These are phyloP conservation scores for Coniophora puteana DNA, from an alignment of 1,284 basidiomycete genomes.

Conservation along the genomic window DNA sequence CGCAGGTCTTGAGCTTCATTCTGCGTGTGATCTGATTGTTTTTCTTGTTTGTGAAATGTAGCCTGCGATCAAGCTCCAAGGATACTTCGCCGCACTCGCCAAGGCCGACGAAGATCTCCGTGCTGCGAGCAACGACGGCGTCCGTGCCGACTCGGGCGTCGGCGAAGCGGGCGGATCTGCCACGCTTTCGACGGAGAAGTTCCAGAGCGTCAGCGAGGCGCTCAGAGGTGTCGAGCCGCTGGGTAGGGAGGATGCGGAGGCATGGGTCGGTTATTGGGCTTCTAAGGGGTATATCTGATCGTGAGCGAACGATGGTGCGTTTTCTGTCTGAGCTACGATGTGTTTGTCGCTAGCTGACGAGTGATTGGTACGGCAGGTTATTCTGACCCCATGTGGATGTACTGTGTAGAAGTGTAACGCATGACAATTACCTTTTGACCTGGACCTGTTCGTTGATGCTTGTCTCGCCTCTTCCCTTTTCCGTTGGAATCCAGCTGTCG, in stretches of 20 bases:
- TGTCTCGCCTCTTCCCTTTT: too few relatives aligned
- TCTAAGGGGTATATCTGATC: conserved; percentile 16
- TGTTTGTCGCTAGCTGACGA: too few relatives aligned
- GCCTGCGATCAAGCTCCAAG: conserved; percentile 27
- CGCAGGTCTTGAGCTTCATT: neutral
- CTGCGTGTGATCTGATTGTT: neutral
- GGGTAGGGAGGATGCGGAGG: conserved; percentile 17
- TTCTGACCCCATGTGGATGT: too few relatives aligned
- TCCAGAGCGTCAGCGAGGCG: conserved; percentile 14
- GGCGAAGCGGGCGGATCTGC: conserved; percentile 14
- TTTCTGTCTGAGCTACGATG: too few relatives aligned
- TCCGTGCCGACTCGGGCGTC: neutral
- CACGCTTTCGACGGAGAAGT: conserved; percentile 16
- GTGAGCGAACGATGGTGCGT: too few relatives aligned
- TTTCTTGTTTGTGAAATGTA: conserved; percentile 4
- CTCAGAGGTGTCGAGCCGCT: conserved; percentile 20
- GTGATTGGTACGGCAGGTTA: too few relatives aligned
- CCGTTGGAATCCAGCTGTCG: too few relatives aligned
- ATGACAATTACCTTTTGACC: too few relatives aligned
- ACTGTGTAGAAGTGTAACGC: too few relatives aligned
- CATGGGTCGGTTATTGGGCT: conserved; percentile 25
- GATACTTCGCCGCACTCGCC: conserved; percentile 18
- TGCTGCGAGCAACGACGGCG: neutral
- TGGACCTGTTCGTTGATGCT: too few relatives aligned
- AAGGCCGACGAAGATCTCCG: conserved; percentile 12